A percentile compares a stretch with the other conserved stretches of the same genome.
phyloP scores from a whole-genome alignment of 495 filamentous ascomycete species.

The Aspergillus kassunensis region DNA sequence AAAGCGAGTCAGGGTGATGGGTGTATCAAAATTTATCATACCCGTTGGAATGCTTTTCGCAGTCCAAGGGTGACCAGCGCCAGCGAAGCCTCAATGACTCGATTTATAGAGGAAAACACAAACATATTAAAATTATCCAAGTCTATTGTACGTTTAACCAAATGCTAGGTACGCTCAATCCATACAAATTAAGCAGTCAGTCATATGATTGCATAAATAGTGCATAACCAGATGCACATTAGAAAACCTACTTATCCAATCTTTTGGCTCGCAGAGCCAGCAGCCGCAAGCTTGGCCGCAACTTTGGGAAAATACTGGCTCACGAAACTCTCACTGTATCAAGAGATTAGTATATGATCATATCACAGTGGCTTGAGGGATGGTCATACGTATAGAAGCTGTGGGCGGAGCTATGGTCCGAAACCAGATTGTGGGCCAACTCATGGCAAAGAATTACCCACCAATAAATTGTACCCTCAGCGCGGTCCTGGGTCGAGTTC shows the following conservation, averaged over 20 bases:
- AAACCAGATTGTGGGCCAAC: constrained; percentile 87
- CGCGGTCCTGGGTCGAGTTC: constrained; percentile 38
- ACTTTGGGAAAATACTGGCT: constrained; percentile 51
- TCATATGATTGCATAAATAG: too few relatives aligned
- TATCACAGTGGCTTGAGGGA: neutral
- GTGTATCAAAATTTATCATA: too few relatives aligned
- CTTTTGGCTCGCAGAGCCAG: neutral
- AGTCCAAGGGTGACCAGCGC: too few relatives aligned
- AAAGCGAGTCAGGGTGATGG: too few relatives aligned
- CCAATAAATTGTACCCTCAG: constrained; percentile 80
- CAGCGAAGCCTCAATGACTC: too few relatives aligned
- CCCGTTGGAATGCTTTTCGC: too few relatives aligned
- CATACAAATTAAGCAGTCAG: too few relatives aligned
- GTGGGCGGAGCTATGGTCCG: constrained; percentile 74
- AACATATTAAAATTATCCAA: too few relatives aligned
- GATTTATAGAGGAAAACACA: too few relatives aligned
- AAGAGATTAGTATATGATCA: constrained; percentile 12
- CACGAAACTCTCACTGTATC: constrained; percentile 43
- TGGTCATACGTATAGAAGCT: constrained; percentile 62
- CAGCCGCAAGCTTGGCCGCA: constrained; percentile 33
- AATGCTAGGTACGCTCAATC: too few relatives aligned
- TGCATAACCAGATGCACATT: too few relatives aligned
- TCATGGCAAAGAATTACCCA: constrained; percentile 90
- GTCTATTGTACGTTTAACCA: too few relatives aligned
- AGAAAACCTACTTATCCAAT: neutral